Evolutionary conservation across 1,284 basidiomycete species (phyloP).

Genomic region (Pseudozyma hubeiensis): DNA sequence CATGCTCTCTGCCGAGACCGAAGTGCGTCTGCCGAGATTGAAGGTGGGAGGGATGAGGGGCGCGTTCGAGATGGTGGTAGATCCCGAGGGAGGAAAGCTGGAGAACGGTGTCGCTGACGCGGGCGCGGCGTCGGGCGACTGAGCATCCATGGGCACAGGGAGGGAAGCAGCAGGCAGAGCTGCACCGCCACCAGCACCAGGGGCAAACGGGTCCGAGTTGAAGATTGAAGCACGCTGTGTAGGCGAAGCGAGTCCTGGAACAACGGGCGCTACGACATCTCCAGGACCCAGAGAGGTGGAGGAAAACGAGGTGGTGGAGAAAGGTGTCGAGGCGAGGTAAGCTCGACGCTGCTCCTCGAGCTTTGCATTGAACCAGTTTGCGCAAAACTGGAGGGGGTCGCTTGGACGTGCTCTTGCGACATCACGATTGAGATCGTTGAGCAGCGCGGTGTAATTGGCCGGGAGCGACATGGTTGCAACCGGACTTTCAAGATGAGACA

Average conservation of each 20-base stretch:
- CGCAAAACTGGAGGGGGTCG: conserved; percentile 91
- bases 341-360: conserved; percentile 84
- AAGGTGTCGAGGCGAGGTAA: conserved; percentile 70
- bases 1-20: conserved; percentile 97
- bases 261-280: conserved; percentile 23
- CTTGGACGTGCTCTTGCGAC: conserved; percentile 83
- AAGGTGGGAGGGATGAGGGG: conserved; percentile 71
- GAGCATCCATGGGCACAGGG: conserved; percentile 25
- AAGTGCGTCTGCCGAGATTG: conserved; percentile 89
- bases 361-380: conserved; percentile 91
- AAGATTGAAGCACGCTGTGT: conserved; percentile 47
- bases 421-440: conserved; percentile 88
- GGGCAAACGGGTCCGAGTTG: conserved; percentile 33
- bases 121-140: conserved; percentile 10
- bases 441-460: conserved; percentile 70
- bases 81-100: conserved; percentile 11
- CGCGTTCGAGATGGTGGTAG: conserved; percentile 12
- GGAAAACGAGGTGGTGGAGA: conserved; percentile 42
- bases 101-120: conserved; percentile 1
- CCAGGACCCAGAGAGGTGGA: conserved; percentile 22
- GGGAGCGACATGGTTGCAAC: conserved; percentile 48
- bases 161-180: conserved; percentile 9
- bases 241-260: conserved; percentile 38
- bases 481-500: not conserved
- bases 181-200: conserved; percentile 1